Evolutionary conservation across 2,329 filamentous ascomycete species (phyloP).

Genomic region (Penicillium sumatraense): DNA sequence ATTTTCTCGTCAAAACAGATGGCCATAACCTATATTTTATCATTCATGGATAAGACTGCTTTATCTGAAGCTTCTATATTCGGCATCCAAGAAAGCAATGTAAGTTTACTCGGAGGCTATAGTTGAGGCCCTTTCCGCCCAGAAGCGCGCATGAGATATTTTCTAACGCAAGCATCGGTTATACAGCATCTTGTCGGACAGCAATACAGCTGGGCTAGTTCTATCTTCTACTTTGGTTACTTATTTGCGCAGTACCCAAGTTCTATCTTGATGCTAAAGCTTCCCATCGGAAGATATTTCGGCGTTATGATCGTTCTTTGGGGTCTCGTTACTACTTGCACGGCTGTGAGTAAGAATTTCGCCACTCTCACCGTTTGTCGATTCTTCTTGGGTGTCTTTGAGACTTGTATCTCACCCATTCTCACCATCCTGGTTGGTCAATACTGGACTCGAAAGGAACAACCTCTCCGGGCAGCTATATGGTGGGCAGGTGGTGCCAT

Average conservation of each 20-base stretch:
- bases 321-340: slow-evolving; percentile 44
- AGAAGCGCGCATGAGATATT: no score
- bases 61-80: neutral
- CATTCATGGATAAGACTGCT: neutral
- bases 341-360: slow-evolving; percentile 54
- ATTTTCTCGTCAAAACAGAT: neutral
- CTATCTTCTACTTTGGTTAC: slow-evolving; percentile 49
- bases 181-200: slow-evolving; percentile 32
- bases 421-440: neutral
- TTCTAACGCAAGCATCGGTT: no score
- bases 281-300: slow-evolving; percentile 40
- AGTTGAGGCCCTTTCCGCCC: no score
- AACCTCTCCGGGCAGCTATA: neutral
- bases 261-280: neutral
- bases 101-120: neutral
- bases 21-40: neutral
- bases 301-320: slow-evolving; percentile 45
- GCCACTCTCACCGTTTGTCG: slow-evolving; percentile 55
- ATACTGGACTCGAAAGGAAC: neutral
- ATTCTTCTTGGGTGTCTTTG: slow-evolving; percentile 56
- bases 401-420: slow-evolving; percentile 39
- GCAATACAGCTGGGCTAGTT: slow-evolving; percentile 45
- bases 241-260: slow-evolving; percentile 24
- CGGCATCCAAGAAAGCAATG: neutral
- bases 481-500: neutral